phyloP scores from a whole-genome alignment of 176 grass and related monocot genomes.

The Poa pratensis region DNA sequence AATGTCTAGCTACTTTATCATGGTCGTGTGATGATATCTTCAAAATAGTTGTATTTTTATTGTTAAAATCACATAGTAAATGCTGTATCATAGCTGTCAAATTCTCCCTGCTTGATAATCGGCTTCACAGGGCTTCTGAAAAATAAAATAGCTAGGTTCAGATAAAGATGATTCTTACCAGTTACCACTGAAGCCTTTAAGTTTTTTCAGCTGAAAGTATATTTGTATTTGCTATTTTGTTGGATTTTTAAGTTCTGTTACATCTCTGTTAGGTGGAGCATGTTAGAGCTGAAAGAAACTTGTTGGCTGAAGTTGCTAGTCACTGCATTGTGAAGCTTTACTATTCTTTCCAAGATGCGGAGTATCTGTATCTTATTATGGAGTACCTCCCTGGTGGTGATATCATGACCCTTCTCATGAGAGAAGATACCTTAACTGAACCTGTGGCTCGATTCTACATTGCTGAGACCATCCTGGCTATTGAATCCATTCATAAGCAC shows the following conservation, averaged over 20 bases:
- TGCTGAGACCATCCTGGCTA: constrained; percentile 91
- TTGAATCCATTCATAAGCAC: constrained; percentile 97
- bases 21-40: constrained; percentile 17
- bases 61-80: constrained; percentile 3
- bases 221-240: constrained; percentile 16
- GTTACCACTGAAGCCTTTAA: neutral
- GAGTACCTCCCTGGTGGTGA: constrained; percentile 98
- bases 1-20: constrained; percentile 28
- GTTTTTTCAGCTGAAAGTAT: neutral
- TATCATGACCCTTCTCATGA: constrained; percentile 97
- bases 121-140: neutral
- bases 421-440: constrained; percentile 95
- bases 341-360: constrained; percentile 94
- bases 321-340: constrained; percentile 97
- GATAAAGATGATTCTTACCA: neutral
- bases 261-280: constrained; percentile 80
- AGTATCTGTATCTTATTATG: constrained; percentile 96
- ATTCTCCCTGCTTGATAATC: neutral
- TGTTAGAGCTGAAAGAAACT: constrained; percentile 99
- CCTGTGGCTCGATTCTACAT: constrained; percentile 92
- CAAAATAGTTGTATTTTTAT: neutral
- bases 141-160: neutral
- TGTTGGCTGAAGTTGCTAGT: constrained; percentile 95
- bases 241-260: constrained; percentile 31
- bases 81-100: constrained; percentile 22